A percentile compares a stretch with the other conserved stretches of the same genome.
Conservation (phyloP, 768 basidiomycete species). For the Psilocybe cyanescens region DNA sequence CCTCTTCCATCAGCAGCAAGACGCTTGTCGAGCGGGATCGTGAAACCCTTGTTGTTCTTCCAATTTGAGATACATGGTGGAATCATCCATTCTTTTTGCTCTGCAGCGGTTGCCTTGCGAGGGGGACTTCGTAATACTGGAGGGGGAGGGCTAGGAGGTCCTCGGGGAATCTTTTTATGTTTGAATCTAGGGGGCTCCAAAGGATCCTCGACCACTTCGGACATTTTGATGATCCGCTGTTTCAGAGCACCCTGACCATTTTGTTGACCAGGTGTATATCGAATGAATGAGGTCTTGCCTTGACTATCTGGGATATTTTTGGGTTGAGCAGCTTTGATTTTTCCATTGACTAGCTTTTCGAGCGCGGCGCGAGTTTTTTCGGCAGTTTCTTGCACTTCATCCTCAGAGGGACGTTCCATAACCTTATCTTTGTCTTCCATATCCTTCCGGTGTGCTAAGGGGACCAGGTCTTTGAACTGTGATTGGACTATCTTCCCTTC, state of each 20-base stretch:
- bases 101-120: slow-evolving; percentile 92
- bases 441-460: slow-evolving; percentile 87
- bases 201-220: slow-evolving; percentile 96
- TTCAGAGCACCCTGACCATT: slow-evolving; percentile 69
- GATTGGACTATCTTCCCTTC: slow-evolving; percentile 87
- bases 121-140: slow-evolving; percentile 96
- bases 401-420: slow-evolving; percentile 95
- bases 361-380: slow-evolving; percentile 91
- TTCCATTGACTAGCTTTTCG: slow-evolving; percentile 91
- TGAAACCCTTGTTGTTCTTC: slow-evolving; percentile 99
- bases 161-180: slow-evolving; percentile 98
- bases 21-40: slow-evolving; percentile 97
- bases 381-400: slow-evolving; percentile 88
- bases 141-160: slow-evolving; percentile 94
- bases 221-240: slow-evolving; percentile 99
- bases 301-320: slow-evolving; percentile 89
- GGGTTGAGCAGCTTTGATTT: slow-evolving; percentile 98
- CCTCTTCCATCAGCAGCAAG: slow-evolving; percentile 98
- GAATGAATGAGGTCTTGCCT: slow-evolving; percentile 87
- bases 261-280: slow-evolving; percentile 96
- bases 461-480: slow-evolving; percentile 97
- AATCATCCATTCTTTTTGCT: slow-evolving; percentile 99
- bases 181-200: slow-evolving; percentile 97
- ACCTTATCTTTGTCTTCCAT: slow-evolving; percentile 68
- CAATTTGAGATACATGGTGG: slow-evolving; percentile 99